Base-by-base conservation (phyloP, 1,139 yeast genomes). In the Insectozyma bohioensis region DNA sequence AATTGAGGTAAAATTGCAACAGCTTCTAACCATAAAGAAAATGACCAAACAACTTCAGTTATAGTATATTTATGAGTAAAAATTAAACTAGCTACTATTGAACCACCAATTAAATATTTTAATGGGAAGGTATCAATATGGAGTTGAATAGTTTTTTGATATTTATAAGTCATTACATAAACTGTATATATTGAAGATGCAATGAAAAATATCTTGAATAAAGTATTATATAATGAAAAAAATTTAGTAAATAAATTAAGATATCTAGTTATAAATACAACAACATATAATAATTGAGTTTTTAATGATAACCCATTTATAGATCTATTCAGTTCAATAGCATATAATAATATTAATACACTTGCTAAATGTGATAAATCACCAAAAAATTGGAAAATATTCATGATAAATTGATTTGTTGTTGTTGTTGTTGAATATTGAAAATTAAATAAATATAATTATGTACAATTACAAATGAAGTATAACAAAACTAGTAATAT, bases 1-100 rank as follows among this genome's bases (percentile, higher is more conserved):
- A 92, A 68, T 61, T 92, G 98, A 4, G 98, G 98, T 39, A 92
- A 62, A 37, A 92, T 87, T 12, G 96, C 95, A 30, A 86, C 86
- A 28, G 92, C 75, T 60, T 92, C 98, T 35, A 92, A 72, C 95
- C 95, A 86, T 33, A 84, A 56, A 10, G 87, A 79, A 50, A 84
- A 86, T 17, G 86, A 69, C 95, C 95, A 85, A 18, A 75, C 46
- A 5, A 83, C 49, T 54, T 90, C 95, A 8, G 72, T 47, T 13
- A 78, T 30, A 0, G 79, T 61, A 58, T 80, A 88, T 37, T 75
- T 73, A 51, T 78, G 72, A 34, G 86, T 81, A 61, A 86, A 80
- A 8, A 87, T 49, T 31, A 87, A 61, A 1, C 86, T 74, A 46
- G 80, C 51, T 4, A 85, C 52, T 7, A 64, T 62, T 1, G 92